Percentiles rank a stretch among this genome's conserved stretches.
Conservation (phyloP, 2,329 filamentous ascomycete genomes). For the Lachnellula occidentalis region DNA sequence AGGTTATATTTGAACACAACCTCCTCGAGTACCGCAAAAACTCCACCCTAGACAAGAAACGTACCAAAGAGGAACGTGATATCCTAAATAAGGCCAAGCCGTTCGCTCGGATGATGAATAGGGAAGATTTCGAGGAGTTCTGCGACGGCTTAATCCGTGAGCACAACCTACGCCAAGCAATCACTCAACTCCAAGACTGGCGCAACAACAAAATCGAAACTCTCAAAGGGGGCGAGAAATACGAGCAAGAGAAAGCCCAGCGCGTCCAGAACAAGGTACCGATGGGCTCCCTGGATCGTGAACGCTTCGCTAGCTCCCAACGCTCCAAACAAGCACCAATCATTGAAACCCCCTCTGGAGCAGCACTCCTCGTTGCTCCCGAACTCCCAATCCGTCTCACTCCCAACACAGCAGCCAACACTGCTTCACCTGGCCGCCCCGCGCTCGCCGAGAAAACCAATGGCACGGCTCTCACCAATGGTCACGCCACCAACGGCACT, state of each 20-base stretch:
- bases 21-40: slow-evolving; percentile 93
- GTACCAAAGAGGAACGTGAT: slow-evolving; percentile 91
- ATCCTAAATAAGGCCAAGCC: slow-evolving; percentile 90
- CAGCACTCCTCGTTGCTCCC: slow-evolving; percentile 70
- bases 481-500: slow-evolving; percentile 39
- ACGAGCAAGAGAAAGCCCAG: slow-evolving; percentile 79
- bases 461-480: slow-evolving; percentile 42
- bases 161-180: slow-evolving; percentile 83
- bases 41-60: slow-evolving; percentile 82
- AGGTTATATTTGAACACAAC: slow-evolving; percentile 93
- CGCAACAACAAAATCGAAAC: slow-evolving; percentile 78
- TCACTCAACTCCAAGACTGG: slow-evolving; percentile 91
- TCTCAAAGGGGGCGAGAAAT: slow-evolving; percentile 81
- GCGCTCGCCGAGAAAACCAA: slow-evolving; percentile 32
- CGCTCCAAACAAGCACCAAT: slow-evolving; percentile 60
- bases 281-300: slow-evolving; percentile 79
- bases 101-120: slow-evolving; percentile 95
- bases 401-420: slow-evolving; percentile 4
- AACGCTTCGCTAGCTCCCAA: slow-evolving; percentile 65
- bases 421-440: neutral
- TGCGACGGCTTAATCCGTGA: slow-evolving; percentile 84
- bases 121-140: slow-evolving; percentile 80
- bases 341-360: slow-evolving; percentile 66
- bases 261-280: slow-evolving; percentile 66
- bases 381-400: slow-evolving; percentile 63